phyloP scores from a whole-genome alignment of 805 yeast genomes.

The Danielia reshetovae region DNA sequence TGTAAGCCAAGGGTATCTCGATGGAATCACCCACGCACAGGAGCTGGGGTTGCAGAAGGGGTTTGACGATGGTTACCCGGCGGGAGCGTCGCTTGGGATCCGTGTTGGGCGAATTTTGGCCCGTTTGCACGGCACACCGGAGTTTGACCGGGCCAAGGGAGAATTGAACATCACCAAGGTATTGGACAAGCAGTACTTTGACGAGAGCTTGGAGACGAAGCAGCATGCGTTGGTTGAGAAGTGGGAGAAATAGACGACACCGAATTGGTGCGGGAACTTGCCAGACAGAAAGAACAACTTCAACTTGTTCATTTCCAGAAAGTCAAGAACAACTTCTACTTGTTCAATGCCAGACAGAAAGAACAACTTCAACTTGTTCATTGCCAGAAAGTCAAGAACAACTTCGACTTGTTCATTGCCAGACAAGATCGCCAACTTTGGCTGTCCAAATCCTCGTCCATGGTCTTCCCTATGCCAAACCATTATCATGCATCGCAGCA shows the following conservation, averaged over 20 bases:
- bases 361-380: no score
- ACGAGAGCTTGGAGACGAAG: conserved; percentile 33
- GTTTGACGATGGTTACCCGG: conserved; percentile 74
- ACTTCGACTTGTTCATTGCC: conserved; percentile 5
- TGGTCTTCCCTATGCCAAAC: no score
- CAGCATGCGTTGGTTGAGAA: conserved; percentile 32
- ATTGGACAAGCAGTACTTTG: conserved; percentile 52
- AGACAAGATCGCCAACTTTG: no score
- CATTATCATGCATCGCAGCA: no score
- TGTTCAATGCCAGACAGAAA: no score
- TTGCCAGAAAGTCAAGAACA: no score
- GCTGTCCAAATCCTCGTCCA: no score
- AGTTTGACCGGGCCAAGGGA: conserved; percentile 35
- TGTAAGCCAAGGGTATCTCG: conserved; percentile 76
- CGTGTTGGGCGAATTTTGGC: conserved; percentile 65
- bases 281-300: no score
- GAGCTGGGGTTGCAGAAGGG: conserved; percentile 72
- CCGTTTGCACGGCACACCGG: conserved; percentile 20
- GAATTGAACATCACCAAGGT: conserved; percentile 62
- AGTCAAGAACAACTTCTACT: background rate
- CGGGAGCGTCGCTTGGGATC: conserved; percentile 69
- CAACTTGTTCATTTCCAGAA: conserved; percentile 5
- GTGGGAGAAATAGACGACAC: conserved; percentile 37
- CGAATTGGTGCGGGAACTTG: no score
- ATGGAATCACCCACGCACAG: conserved; percentile 68